Conservation (phyloP, 306 rosid species). For the Neltuma alba region DNA sequence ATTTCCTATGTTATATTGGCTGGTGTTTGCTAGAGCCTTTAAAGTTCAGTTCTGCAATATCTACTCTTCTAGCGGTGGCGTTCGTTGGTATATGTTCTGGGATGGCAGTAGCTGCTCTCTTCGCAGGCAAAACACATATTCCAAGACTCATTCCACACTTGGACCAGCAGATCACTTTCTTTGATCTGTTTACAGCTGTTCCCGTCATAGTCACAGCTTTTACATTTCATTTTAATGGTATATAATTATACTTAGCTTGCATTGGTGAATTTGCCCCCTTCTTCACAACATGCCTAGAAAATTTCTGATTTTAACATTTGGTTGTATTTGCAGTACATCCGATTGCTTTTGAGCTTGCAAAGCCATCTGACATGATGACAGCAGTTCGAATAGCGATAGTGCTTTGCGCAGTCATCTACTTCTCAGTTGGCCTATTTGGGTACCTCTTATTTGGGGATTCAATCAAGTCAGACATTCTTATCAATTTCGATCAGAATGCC, state of each 20-base stretch:
- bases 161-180: constrained; percentile 68
- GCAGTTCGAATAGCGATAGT: constrained; percentile 75
- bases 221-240: constrained; percentile 92
- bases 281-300: not conserved
- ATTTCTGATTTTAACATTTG: constrained; percentile 31
- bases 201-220: constrained; percentile 94
- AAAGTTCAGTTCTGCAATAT: constrained; percentile 78
- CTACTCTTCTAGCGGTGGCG: constrained; percentile 78
- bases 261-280: not conserved
- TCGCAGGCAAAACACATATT: constrained; percentile 68
- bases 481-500: constrained; percentile 72
- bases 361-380: constrained; percentile 67
- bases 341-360: constrained; percentile 78
- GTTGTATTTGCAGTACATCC: constrained; percentile 75
- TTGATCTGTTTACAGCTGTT: constrained; percentile 90
- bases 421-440: constrained; percentile 76
- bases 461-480: constrained; percentile 71
- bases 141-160: constrained; percentile 74
- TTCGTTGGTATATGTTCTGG: constrained; percentile 85
- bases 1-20: not conserved
- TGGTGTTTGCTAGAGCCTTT: constrained; percentile 60
- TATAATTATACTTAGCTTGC: not conserved
- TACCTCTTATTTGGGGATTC: constrained; percentile 90
- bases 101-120: constrained; percentile 66
- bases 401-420: constrained; percentile 72